Percentiles rank a stretch among this genome's conserved stretches.
Evolutionary conservation across 2,329 filamentous ascomycete species (phyloP).

Genomic region (Aspergillus nomiae): DNA sequence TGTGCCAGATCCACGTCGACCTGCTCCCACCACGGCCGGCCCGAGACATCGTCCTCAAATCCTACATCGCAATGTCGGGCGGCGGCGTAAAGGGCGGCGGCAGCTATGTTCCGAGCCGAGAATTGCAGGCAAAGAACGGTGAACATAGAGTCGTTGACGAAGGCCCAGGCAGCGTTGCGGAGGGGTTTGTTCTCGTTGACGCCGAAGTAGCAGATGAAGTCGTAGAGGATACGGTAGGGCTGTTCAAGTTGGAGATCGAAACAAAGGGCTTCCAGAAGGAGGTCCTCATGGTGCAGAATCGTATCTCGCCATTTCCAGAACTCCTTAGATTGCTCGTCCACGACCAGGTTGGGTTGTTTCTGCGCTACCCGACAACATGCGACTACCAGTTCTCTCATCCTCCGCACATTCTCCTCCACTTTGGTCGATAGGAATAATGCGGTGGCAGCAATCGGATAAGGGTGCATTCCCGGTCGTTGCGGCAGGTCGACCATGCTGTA

Average conservation of each 20-base stretch:
- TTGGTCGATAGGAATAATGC: constrained; percentile 94
- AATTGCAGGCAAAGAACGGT: constrained; percentile 83
- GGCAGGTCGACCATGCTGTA: constrained; percentile 76
- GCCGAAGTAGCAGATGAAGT: constrained; percentile 72
- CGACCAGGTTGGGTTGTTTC: constrained; percentile 84
- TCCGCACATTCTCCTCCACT: constrained; percentile 93
- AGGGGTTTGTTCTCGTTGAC: constrained; percentile 79
- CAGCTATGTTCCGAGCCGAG: constrained; percentile 76
- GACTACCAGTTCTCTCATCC: constrained; percentile 92
- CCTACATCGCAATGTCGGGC: constrained; percentile 71
- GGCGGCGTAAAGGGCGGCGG: constrained; percentile 83
- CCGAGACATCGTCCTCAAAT: constrained; percentile 73
- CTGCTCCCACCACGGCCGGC: constrained; percentile 83
- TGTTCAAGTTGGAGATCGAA: constrained; percentile 92
- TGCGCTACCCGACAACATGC: constrained; percentile 92
- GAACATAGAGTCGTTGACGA: constrained; percentile 85
- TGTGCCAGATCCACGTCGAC: constrained; percentile 71
- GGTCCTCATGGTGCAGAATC: constrained; percentile 87
- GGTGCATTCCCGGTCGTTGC: constrained; percentile 72
- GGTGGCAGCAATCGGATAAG: constrained; percentile 91
- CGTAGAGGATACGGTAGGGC: constrained; percentile 81
- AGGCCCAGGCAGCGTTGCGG: constrained; percentile 87
- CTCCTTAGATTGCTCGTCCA: constrained; percentile 97
- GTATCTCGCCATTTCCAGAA: constrained; percentile 98
- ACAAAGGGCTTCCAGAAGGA: constrained; percentile 86